phyloP scores from a whole-genome alignment of 441 rosid genomes.

The Populus tomentosa region DNA sequence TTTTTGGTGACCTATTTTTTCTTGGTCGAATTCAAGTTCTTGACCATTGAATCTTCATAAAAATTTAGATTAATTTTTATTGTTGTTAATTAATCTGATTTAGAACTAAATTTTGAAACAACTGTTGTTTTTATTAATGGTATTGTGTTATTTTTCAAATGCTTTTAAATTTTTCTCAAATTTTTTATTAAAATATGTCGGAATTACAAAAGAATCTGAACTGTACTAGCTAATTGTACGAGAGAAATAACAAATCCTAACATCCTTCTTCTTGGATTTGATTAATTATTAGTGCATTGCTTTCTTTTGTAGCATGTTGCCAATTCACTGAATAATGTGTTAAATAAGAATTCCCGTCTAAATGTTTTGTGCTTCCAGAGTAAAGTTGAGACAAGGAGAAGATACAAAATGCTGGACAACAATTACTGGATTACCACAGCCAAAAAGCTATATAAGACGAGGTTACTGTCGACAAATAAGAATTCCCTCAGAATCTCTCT shows the following conservation, averaged over 20 bases:
- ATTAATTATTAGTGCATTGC: not conserved
- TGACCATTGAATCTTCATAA: no score
- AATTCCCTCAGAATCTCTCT: not conserved
- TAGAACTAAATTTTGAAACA: no score
- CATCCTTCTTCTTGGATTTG: not conserved
- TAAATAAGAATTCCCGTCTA: not conserved
- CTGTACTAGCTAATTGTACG: not conserved
- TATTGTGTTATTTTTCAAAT: no score
- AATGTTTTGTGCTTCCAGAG: conserved; percentile 10
- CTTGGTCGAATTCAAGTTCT: no score
- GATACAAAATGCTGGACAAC: conserved; percentile 5
- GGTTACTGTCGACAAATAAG: not conserved
- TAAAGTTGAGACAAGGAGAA: conserved; percentile 9
- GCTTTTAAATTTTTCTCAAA: no score
- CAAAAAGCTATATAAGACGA: not conserved
- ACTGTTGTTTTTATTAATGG: no score
- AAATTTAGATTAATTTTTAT: no score
- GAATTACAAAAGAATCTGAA: no score
- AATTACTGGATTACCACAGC: not conserved
- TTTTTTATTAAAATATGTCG: no score
- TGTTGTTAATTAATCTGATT: no score
- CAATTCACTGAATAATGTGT: conserved; percentile 23
- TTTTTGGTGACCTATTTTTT: no score
- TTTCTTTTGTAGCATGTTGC: conserved; percentile 12
- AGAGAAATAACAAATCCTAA: conserved; percentile 31